phyloP scores from a whole-genome alignment of 371 early-diverging fungal genomes.

The Circinella umbellata region DNA sequence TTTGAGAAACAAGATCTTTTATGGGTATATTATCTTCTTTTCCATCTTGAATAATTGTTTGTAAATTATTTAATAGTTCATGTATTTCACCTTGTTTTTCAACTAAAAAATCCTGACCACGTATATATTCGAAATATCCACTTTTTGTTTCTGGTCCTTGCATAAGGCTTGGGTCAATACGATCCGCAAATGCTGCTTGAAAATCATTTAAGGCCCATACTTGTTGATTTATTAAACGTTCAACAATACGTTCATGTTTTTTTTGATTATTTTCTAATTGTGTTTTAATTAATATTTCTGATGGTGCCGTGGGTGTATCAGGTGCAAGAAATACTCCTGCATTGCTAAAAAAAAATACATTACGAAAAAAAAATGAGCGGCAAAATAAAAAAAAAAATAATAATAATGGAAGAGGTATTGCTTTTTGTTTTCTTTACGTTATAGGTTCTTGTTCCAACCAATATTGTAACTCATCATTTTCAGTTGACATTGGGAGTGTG shows the following conservation, averaged over 20 bases:
- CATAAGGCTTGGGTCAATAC: neutral
- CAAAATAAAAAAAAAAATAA: neutral
- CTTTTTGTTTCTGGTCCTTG: neutral
- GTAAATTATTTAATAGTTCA: neutral
- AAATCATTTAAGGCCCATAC: neutral
- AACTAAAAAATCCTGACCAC: neutral
- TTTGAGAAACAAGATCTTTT: too few relatives aligned
- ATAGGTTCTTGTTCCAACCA: slow-evolving; percentile 3
- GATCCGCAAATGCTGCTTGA: slow-evolving; percentile 6
- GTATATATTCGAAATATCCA: neutral
- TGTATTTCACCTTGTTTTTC: neutral
- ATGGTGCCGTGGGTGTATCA: neutral
- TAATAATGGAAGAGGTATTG: neutral
- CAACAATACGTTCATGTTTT: neutral
- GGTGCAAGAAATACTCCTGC: neutral
- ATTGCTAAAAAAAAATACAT: neutral
- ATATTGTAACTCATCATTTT: neutral
- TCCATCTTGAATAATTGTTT: neutral
- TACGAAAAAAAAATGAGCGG: neutral
- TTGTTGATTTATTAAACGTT: neutral
- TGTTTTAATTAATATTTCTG: neutral
- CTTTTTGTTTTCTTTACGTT: neutral
- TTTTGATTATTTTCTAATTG: neutral
- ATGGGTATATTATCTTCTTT: neutral
- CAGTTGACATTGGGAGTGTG: neutral